A percentile compares a stretch with the other conserved stretches of the same genome.
Evolutionary conservation across 2,329 filamentous ascomycete genomes (phyloP).

Genomic region (Arthroderma sp.): DNA sequence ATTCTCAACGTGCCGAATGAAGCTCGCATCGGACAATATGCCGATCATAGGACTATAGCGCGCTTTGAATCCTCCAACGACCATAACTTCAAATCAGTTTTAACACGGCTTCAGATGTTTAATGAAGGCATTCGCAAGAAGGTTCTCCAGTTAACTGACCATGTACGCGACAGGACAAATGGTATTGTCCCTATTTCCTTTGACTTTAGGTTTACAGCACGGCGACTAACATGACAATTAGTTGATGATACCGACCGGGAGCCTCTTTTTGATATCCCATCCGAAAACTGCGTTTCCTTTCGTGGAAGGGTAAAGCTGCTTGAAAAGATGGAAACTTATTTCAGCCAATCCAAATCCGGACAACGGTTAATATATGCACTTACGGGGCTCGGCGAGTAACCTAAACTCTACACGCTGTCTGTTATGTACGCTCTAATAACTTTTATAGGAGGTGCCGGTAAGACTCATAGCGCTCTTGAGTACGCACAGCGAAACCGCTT

Average conservation of each 20-base stretch:
- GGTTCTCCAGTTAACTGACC: background rate
- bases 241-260: background rate
- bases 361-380: constrained; percentile 3
- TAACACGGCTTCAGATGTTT: constrained; percentile 1
- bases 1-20: constrained; percentile 4
- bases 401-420: background rate
- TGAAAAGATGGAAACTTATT: background rate
- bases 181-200: background rate
- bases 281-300: background rate
- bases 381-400: constrained; percentile 1
- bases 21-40: constrained; percentile 1
- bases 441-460: constrained; percentile 5
- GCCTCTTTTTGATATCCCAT: constrained; percentile 1
- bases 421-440: background rate
- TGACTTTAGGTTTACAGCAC: background rate
- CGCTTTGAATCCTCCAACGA: constrained; percentile 5
- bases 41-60: constrained; percentile 6
- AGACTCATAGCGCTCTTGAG: constrained; percentile 5
- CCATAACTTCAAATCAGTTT: constrained; percentile 3
- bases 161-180: background rate
- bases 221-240: background rate
- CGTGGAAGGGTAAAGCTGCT: constrained; percentile 3
- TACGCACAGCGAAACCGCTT: constrained; percentile 4
- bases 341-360: background rate
- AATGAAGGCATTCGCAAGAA: background rate